These are phyloP conservation scores for Coemansia umbellata DNA, from an alignment of 192 early-diverging fungal species.

Conservation along the genomic window DNA sequence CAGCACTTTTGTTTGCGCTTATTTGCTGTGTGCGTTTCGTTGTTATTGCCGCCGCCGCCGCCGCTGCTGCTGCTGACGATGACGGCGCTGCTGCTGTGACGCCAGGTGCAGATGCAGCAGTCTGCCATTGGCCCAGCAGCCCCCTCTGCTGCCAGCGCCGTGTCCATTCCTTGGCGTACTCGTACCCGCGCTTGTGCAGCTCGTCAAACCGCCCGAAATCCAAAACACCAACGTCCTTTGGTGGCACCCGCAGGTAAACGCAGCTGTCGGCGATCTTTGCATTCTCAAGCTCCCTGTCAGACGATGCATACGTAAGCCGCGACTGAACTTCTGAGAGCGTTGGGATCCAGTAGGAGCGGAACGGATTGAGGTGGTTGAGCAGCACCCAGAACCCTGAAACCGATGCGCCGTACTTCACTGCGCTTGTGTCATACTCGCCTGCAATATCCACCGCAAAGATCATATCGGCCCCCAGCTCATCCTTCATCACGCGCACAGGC, in stretches of 20 bases:
- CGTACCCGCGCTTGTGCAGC: slow-evolving; percentile 82
- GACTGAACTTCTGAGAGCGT: slow-evolving; percentile 92
- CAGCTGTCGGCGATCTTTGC: slow-evolving; percentile 78
- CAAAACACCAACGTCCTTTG: slow-evolving; percentile 78
- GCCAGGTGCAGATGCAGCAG: too few relatives aligned
- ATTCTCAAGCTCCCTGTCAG: slow-evolving; percentile 83
- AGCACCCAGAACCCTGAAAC: slow-evolving; percentile 92
- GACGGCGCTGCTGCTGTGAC: too few relatives aligned
- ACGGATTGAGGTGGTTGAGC: slow-evolving; percentile 77
- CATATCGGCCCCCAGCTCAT: slow-evolving; percentile 75
- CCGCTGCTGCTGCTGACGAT: too few relatives aligned
- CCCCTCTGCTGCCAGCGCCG: slow-evolving; percentile 79
- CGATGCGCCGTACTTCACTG: slow-evolving; percentile 85
- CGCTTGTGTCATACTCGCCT: slow-evolving; percentile 86
- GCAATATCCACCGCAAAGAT: slow-evolving; percentile 97
- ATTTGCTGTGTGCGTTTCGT: neutral
- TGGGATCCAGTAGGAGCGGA: slow-evolving; percentile 71
- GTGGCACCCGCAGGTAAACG: slow-evolving; percentile 85
- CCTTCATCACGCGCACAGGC: slow-evolving; percentile 80
- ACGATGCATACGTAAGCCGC: slow-evolving; percentile 87
- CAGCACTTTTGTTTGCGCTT: neutral
- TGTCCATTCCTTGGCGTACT: slow-evolving; percentile 74
- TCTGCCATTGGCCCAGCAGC: slow-evolving; percentile 51
- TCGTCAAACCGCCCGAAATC: slow-evolving; percentile 91
- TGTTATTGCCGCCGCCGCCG: too few relatives aligned